A percentile compares a stretch with the other conserved stretches of the same genome.
Conservation (phyloP, 78 protist genomes). For the Dictyostelium discoideum region dicty_2.7 NC_007089.4:5835501-5836000, state of each 20-base stretch:
- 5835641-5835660: neutral
- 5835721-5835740: neutral
- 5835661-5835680: constrained; percentile 1
- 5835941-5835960: neutral
- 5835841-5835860: neutral
- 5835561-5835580: constrained; percentile 78
- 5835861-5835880: neutral
- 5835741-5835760: neutral
- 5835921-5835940: neutral
- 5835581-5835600: constrained; percentile 79
- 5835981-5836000: constrained; percentile 59
- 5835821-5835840: neutral
- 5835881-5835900: neutral
- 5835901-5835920: neutral
- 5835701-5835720: neutral
- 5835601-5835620: constrained; percentile 18
- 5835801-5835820: neutral
- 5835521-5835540: constrained; percentile 57
- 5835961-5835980: constrained; percentile 60
- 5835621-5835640: constrained; percentile 58
- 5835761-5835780: neutral
- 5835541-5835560: constrained; percentile 22
- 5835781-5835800: neutral
- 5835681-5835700: neutral
- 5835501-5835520: constrained; percentile 19